A percentile compares a stretch with the other conserved stretches of the same genome.
Conservation (phyloP, 2,329 filamentous ascomycete species). For the Cercospora berteroae region DNA sequence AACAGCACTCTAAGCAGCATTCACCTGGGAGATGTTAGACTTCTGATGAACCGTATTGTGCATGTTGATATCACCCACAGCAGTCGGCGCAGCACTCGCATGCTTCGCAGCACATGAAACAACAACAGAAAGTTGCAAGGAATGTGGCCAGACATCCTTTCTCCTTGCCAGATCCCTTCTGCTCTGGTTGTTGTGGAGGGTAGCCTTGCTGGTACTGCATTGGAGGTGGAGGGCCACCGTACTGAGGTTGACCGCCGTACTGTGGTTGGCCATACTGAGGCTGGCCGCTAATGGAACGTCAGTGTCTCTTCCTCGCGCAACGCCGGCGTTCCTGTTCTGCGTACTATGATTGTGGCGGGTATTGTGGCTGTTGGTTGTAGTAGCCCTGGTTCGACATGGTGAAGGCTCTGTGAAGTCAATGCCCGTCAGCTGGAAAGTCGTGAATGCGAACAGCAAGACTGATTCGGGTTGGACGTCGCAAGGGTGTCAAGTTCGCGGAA, state of each 20-base stretch:
- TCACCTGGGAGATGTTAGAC: not conserved
- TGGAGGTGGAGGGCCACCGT: constrained; percentile 40
- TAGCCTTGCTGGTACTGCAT: constrained; percentile 43
- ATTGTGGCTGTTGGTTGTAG: constrained; percentile 43
- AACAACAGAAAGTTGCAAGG: constrained; percentile 60
- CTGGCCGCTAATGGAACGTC: constrained; percentile 11
- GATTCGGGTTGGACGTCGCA: not conserved
- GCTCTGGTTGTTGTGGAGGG: constrained; percentile 39
- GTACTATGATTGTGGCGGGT: constrained; percentile 12
- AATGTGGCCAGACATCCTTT: constrained; percentile 54
- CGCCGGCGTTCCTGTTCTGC: not conserved
- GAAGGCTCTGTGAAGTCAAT: constrained; percentile 2
- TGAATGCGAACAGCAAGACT: not conserved
- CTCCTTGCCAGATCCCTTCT: constrained; percentile 45
- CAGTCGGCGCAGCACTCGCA: constrained; percentile 65
- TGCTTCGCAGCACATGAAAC: constrained; percentile 62
- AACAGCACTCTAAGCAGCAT: constrained; percentile 21
- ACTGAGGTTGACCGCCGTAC: constrained; percentile 34
- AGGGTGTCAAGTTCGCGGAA: not conserved
- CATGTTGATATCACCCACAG: constrained; percentile 50
- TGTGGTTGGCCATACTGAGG: constrained; percentile 33
- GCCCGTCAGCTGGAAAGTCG: not conserved
- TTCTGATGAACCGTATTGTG: not conserved
- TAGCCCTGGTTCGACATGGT: constrained; percentile 47
- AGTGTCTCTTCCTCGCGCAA: not conserved